Conservation (phyloP, 108 stramenopile genomes). For the Skeletonema potamos region DNA sequence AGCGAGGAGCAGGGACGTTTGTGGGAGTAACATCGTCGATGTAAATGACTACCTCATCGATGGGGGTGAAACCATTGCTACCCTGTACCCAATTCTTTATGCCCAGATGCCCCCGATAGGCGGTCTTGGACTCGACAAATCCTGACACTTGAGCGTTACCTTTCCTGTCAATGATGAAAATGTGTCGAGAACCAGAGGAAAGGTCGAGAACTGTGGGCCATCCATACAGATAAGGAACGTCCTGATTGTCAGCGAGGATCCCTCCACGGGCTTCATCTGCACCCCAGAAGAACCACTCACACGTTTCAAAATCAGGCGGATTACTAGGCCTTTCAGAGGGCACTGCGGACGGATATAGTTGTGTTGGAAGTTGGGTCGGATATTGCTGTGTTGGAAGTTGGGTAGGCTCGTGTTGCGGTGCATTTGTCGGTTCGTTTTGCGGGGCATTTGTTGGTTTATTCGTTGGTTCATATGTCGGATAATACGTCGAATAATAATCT, state of each 20-base stretch:
- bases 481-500: no score
- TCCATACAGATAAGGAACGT: background rate
- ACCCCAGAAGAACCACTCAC: conserved; percentile 27
- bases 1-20: conserved; percentile 8
- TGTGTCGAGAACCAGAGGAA: conserved; percentile 16
- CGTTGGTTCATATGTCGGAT: background rate
- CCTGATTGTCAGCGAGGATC: background rate
- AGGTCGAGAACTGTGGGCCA: conserved; percentile 8
- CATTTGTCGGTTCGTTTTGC: no score
- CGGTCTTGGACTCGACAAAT: conserved; percentile 7
- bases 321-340: background rate
- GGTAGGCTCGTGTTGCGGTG: no score
- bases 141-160: conserved; percentile 6
- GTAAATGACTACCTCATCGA: background rate
- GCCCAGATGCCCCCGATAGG: conserved; percentile 16
- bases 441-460: no score
- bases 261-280: conserved; percentile 15
- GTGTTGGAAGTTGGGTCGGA: background rate
- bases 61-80: background rate
- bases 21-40: background rate
- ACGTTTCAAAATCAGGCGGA: background rate
- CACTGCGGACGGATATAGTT: no score
- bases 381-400: background rate
- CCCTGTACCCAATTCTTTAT: background rate
- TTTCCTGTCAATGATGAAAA: conserved; percentile 8